Conservation (phyloP, 2,329 filamentous ascomycete species). For the Ophiostoma novo-ulmi region DNA sequence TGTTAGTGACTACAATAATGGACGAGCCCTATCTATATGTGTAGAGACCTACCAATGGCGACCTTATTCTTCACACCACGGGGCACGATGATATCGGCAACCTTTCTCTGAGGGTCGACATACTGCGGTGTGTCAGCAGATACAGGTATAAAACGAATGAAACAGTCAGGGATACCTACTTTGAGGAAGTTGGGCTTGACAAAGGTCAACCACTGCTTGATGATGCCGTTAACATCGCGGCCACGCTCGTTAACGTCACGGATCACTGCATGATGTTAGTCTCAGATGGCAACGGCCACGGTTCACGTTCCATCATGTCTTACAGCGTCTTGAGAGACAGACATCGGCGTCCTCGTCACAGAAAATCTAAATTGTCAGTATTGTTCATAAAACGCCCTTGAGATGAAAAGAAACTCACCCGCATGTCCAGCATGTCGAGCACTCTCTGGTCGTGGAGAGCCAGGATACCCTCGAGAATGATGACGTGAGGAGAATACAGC, state of each 20-base stretch:
- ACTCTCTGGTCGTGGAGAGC: conserved; percentile 85
- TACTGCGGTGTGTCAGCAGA: conserved; percentile 41
- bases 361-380: conserved; percentile 62
- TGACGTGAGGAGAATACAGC: conserved; percentile 92
- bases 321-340: conserved; percentile 82
- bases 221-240: conserved; percentile 86
- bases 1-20: conserved; percentile 5
- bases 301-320: conserved; percentile 31
- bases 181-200: conserved; percentile 96
- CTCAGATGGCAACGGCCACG: background rate
- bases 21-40: background rate
- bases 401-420: conserved; percentile 47
- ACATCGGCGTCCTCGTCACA: conserved; percentile 94
- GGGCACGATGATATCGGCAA: conserved; percentile 93
- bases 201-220: conserved; percentile 96
- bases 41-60: conserved; percentile 61
- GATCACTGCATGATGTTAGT: conserved; percentile 50
- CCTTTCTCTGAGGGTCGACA: conserved; percentile 84
- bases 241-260: conserved; percentile 82
- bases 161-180: conserved; percentile 32
- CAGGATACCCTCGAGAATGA: conserved; percentile 94
- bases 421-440: conserved; percentile 83
- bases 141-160: no score
- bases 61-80: conserved; percentile 91
- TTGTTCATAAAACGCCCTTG: background rate